Evolutionary conservation across 306 rosid species (phyloP), one percentile per base, ranked within the genome.

Genomic region (Adenanthera pavonina): DNA sequence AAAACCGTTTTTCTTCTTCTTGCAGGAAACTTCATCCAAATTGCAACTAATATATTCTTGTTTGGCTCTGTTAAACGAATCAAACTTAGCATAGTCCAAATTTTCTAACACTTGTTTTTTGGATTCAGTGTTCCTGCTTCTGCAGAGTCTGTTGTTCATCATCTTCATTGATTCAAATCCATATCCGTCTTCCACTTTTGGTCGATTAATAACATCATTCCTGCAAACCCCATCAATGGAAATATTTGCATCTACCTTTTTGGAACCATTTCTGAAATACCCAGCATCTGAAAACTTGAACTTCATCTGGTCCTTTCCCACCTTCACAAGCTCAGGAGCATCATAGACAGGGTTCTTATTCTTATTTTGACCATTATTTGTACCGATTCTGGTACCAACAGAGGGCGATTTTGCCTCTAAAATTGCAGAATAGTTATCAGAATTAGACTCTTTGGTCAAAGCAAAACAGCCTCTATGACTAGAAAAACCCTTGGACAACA

Each of bases 361-460:
- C 72, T n/a, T 67, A 41, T n/a, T 67, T 34, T 40, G 17, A 5
- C 75, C 85, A 60, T 73, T 69, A 51, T 74, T 80, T 12, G 52
- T 44, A 52, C 74, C 84, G 59, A 81, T 14, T 25, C 53, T 83
- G 16, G 83, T 74, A 44, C 85, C 86, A 66, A 66, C 76, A 76
- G 91, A 83, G 17, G 92, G 84, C 5, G 93, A 90, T 78, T 90
- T 91, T 1, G 81, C 86, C 85, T 91, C 97, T 3, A 90, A 77
- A 82, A 88, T 81, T 74, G 88, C 82, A 0, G 97, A 93, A 41
- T 90, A 85, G 85, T 89, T 90, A 62, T 90, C 92, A 20, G 95
- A 95, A 82, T 67, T 67, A 38, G 97, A 91, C 8, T 92, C 95
- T 7, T 86, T 85, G 49, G 83, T 64, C 54, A 90, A 83, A 81